These are phyloP conservation scores for Coemansia sp. DNA, from an alignment of 192 early-diverging fungal species.

Conservation along the genomic window DNA sequence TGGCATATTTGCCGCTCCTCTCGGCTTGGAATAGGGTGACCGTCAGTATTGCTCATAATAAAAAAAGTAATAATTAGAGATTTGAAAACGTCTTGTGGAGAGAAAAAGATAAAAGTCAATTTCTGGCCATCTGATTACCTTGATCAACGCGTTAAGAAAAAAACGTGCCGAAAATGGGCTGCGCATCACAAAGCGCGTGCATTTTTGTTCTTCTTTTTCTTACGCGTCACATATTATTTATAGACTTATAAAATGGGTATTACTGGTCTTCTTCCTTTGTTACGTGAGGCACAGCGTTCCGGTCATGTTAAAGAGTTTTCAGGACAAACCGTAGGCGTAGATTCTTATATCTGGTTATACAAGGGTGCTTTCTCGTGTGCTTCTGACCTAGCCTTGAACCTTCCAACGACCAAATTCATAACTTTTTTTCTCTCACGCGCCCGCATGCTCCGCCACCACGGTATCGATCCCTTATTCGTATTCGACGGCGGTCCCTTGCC, in stretches of 20 bases:
- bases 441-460: constrained; percentile 70
- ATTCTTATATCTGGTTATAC: constrained; percentile 97
- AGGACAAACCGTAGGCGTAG: constrained; percentile 80
- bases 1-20: constrained; percentile 75
- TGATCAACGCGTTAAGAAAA: no score
- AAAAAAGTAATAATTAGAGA: neutral
- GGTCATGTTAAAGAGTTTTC: constrained; percentile 75
- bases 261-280: constrained; percentile 77
- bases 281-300: constrained; percentile 72
- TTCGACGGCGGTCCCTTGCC: constrained; percentile 95
- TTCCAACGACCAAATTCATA: constrained; percentile 83
- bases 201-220: neutral
- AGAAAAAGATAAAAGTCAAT: neutral
- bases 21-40: constrained; percentile 60
- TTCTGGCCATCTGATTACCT: no score
- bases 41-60: neutral
- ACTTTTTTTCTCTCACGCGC: constrained; percentile 80
- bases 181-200: neutral
- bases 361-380: constrained; percentile 86
- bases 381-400: constrained; percentile 70
- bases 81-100: neutral
- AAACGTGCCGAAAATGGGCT: neutral
- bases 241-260: constrained; percentile 83
- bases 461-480: constrained; percentile 83
- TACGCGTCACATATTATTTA: neutral